Base-by-base conservation (phyloP, 2,329 filamentous ascomycete species). In the Mollisiaceae sp. region DNA sequence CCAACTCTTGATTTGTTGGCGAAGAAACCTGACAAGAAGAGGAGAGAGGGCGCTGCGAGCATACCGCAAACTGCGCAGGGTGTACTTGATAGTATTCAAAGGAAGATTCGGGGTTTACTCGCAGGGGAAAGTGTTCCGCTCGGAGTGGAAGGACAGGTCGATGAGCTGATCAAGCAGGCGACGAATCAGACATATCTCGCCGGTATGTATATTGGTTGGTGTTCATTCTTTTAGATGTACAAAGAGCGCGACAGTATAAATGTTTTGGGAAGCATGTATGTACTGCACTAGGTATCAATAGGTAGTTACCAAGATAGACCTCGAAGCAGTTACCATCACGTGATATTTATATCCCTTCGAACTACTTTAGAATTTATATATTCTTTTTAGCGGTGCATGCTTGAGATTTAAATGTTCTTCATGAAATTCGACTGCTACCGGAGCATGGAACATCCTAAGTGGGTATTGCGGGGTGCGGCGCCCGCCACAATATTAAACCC, bases 171-270 rank as follows among this genome's bases (percentile, higher is more conserved):
- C 72, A 87, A 90, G 76, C 89, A 94, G 80, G 95, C 96, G 39
- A 91, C 90, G 24, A 89, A 93, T 77, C 87, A 90, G 64, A 86
- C 81, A 75, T 96, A 95, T 77, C 78, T 99, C 78, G 87, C 92
- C 20, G 87, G 89, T 45, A 99, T 99, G 96, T 99, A 98, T 79
- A 97, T 98, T 79, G 95, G 95, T 22, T 98, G 94, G 94, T 90
- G 87, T 80, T 82, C 88, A 14, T 91, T 90, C 73, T 86, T 89
- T 66, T 90, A 72, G 15, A 22, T 38, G 18, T 18, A 39, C 32
- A 38, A 5, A 5, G 20, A 11, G 20, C n/a, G n/a, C 4, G 45
- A 20, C n/a, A n/a, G 18, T 11, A 50, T 8, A 50, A 4, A 8
- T 11, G n/a, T 22, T 9, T 50, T 50, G n/a, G 45, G 22, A 12